Percentiles rank a stretch among this genome's conserved stretches.
These are phyloP conservation scores for Tulasnella sp. DNA, from an alignment of 768 basidiomycete species.

Conservation along the genomic window DNA sequence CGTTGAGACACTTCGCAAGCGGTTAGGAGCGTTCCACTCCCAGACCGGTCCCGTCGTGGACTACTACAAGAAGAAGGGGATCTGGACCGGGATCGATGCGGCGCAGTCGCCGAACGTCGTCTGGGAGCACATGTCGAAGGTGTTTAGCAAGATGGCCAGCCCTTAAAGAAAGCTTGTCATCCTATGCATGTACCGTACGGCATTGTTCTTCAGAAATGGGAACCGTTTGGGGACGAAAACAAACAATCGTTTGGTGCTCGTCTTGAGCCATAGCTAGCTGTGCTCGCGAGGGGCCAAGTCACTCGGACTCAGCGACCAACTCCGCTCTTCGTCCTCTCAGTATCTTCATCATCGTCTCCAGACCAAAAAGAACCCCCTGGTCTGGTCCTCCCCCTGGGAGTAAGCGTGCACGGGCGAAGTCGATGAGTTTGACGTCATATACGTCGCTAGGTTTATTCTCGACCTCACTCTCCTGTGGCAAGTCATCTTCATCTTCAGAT, in stretches of 20 bases:
- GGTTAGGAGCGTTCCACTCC: constrained; percentile 76
- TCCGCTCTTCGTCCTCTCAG: constrained; percentile 46
- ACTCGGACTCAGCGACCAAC: constrained; percentile 23
- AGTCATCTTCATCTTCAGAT: constrained; percentile 23
- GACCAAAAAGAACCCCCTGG: constrained; percentile 59
- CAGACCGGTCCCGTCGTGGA: constrained; percentile 95
- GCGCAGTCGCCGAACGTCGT: constrained; percentile 87
- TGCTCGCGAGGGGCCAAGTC: too few species aligned
- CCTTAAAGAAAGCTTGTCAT: not conserved
- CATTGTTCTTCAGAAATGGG: too few species aligned
- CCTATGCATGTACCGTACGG: too few species aligned
- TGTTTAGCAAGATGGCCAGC: constrained; percentile 37
- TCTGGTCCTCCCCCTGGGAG: constrained; percentile 66
- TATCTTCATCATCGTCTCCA: constrained; percentile 53
- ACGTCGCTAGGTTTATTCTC: constrained; percentile 15
- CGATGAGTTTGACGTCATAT: constrained; percentile 69
- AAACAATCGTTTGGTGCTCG: too few species aligned
- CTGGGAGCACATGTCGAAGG: constrained; percentile 67
- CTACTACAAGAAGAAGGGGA: constrained; percentile 84
- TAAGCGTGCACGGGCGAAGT: constrained; percentile 82
- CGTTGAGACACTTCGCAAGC: constrained; percentile 85
- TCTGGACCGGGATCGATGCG: constrained; percentile 88
- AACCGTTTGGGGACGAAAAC: too few species aligned
- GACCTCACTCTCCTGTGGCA: constrained; percentile 20
- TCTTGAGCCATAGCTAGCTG: too few species aligned